phyloP scores from a whole-genome alignment of 2,329 filamentous ascomycete species.

The Fusarium sp. region DNA sequence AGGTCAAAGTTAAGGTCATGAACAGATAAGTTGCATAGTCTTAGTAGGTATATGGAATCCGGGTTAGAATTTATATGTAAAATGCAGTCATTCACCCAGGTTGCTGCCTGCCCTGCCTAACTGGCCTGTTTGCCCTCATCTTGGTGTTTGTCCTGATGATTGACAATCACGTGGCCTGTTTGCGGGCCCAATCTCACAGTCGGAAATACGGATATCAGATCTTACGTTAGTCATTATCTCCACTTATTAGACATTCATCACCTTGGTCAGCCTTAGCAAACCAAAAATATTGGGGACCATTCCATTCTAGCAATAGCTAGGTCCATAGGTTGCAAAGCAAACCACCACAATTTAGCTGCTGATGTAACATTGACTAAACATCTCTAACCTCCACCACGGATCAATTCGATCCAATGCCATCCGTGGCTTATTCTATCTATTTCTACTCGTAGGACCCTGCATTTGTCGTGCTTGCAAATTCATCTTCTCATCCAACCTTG shows the following conservation, averaged over 20 bases:
- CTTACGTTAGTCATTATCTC: slow-evolving; percentile 24
- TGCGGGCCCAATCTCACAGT: no score
- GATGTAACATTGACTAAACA: slow-evolving; percentile 44
- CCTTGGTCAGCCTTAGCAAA: slow-evolving; percentile 38
- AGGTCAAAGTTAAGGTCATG: no score
- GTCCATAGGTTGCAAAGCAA: not conserved
- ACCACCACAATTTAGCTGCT: slow-evolving; percentile 24
- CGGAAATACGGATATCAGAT: slow-evolving; percentile 24
- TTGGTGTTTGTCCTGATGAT: no score
- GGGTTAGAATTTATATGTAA: no score
- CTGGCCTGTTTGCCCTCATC: no score
- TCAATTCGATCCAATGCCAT: slow-evolving; percentile 14
- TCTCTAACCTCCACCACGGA: slow-evolving; percentile 17
- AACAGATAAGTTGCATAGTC: no score
- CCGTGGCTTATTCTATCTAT: slow-evolving; percentile 26
- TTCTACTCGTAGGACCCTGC: slow-evolving; percentile 21
- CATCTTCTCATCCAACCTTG: slow-evolving; percentile 18
- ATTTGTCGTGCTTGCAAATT: slow-evolving; percentile 32
- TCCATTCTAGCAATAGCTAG: not conserved
- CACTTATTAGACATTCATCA: slow-evolving; percentile 16
- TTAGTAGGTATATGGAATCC: no score
- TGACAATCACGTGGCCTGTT: no score
- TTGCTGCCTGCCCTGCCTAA: no score
- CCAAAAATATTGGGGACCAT: not conserved
- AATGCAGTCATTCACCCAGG: no score